These are phyloP conservation scores for Erysimum cheiranthoides DNA, from an alignment of 345 rosid genomes.

Conservation along the genomic window DNA sequence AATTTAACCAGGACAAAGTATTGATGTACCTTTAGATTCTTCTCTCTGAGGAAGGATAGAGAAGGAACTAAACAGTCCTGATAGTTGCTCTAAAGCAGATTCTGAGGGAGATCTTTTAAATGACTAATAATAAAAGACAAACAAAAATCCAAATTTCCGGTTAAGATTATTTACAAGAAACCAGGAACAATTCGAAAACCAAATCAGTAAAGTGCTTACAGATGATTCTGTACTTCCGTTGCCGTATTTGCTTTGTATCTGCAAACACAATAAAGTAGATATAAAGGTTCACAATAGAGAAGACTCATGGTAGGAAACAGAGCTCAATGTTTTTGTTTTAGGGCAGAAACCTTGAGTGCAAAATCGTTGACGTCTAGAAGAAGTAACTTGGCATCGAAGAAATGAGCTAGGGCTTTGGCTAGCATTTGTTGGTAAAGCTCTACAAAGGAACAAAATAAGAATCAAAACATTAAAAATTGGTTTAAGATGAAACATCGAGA, in stretches of 20 bases:
- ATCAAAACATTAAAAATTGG: conserved; percentile 14
- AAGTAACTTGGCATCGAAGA: conserved; percentile 88
- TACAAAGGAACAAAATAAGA: conserved; percentile 32
- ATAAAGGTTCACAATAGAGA: not conserved
- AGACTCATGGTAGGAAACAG: conserved; percentile 1
- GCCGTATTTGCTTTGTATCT: conserved; percentile 92
- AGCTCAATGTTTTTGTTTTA: not conserved
- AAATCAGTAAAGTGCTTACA: conserved; percentile 49
- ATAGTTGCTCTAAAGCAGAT: conserved; percentile 74
- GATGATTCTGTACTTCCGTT: conserved; percentile 58
- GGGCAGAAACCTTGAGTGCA: conserved; percentile 68
- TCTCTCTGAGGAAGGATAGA: conserved; percentile 65
- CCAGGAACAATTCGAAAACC: conserved; percentile 5
- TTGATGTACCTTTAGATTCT: conserved; percentile 58
- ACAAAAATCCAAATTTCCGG: not conserved
- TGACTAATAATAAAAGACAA: conserved; percentile 47
- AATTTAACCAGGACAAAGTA: not conserved
- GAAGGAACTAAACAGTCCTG: conserved; percentile 75
- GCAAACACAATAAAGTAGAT: conserved; percentile 16
- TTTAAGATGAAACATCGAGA: not conserved
- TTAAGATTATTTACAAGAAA: conserved; percentile 14
- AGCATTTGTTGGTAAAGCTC: conserved; percentile 99
- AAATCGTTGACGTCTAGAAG: conserved; percentile 84
- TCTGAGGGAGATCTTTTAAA: conserved; percentile 81
- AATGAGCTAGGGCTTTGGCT: conserved; percentile 94